These are phyloP conservation scores for Arachis hypogaea DNA, from an alignment of 306 rosid species.

Conservation along the genomic window DNA sequence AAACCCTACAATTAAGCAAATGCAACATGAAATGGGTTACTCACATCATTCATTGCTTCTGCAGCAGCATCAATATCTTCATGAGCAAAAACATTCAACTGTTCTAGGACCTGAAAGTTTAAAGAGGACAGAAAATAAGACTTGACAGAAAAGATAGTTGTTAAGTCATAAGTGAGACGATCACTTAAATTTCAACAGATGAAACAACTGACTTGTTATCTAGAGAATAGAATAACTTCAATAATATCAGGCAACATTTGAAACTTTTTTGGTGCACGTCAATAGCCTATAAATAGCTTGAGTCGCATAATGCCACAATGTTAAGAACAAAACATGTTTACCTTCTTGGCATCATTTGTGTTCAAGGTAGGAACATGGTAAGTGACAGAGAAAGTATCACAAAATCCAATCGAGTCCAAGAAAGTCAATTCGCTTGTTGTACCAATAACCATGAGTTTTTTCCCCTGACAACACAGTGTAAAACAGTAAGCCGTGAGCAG, in stretches of 20 bases:
- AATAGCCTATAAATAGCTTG: constrained; percentile 23
- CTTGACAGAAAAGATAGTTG: too few species aligned
- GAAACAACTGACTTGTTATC: constrained; percentile 23
- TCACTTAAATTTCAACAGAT: constrained; percentile 31
- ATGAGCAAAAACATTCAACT: constrained; percentile 78
- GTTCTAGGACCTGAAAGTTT: constrained; percentile 69
- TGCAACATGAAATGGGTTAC: constrained; percentile 35
- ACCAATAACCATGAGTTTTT: constrained; percentile 89
- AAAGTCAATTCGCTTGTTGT: constrained; percentile 90
- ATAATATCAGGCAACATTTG: constrained; percentile 19
- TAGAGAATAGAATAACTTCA: constrained; percentile 17
- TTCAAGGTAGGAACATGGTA: constrained; percentile 79
- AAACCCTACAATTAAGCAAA: constrained; percentile 20
- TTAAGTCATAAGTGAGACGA: neutral
- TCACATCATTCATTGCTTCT: constrained; percentile 81
- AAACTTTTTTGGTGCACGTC: constrained; percentile 14
- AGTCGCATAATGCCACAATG: constrained; percentile 28
- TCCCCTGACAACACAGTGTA: constrained; percentile 63
- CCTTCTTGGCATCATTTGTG: constrained; percentile 79
- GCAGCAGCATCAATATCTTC: constrained; percentile 87
- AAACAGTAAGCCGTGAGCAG: constrained; percentile 21
- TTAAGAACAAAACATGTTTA: constrained; percentile 42
- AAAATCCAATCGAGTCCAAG: constrained; percentile 81
- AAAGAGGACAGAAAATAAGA: constrained; percentile 12
- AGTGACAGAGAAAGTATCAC: constrained; percentile 76